Evolutionary conservation across 257 asterid genomes (phyloP).

Genomic region (Verbascum thapsus): DNA sequence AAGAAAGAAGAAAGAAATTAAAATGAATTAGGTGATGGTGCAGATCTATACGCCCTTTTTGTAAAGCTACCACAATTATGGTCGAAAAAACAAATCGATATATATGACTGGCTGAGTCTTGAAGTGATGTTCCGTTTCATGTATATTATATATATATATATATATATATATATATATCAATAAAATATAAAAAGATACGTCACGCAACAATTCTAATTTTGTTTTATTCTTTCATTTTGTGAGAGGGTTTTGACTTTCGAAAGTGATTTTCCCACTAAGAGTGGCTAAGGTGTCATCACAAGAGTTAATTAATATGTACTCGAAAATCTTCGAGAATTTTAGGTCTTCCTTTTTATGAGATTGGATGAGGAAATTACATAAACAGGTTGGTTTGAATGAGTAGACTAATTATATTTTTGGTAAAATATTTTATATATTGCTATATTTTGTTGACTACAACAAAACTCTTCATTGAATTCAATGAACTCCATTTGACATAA

Average conservation of each 20-base stretch:
- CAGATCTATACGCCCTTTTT: slow-evolving; percentile 21
- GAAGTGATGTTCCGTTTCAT: slow-evolving; percentile 44
- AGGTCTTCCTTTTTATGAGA: slow-evolving; percentile 29
- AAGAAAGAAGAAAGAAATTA: background rate
- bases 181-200: slow-evolving; percentile 37
- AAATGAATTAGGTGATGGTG: slow-evolving; percentile 29
- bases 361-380: too few relatives aligned
- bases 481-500: too few relatives aligned
- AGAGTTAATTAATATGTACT: slow-evolving; percentile 22
- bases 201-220: slow-evolving; percentile 35
- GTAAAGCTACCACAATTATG: slow-evolving; percentile 29
- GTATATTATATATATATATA: too few relatives aligned
- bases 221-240: too few relatives aligned
- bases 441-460: too few relatives aligned
- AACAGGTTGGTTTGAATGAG: too few relatives aligned
- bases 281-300: slow-evolving; percentile 50
- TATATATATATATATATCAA: too few relatives aligned
- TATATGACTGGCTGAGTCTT: slow-evolving; percentile 35
- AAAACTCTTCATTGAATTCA: too few relatives aligned
- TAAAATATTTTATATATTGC: too few relatives aligned
- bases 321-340: slow-evolving; percentile 4
- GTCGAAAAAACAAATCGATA: slow-evolving; percentile 27
- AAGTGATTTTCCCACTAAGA: slow-evolving; percentile 58
- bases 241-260: too few relatives aligned
- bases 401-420: too few relatives aligned